phyloP scores from a whole-genome alignment of 2,329 filamentous ascomycete genomes.

The Clarireedia monteithiana region DNA sequence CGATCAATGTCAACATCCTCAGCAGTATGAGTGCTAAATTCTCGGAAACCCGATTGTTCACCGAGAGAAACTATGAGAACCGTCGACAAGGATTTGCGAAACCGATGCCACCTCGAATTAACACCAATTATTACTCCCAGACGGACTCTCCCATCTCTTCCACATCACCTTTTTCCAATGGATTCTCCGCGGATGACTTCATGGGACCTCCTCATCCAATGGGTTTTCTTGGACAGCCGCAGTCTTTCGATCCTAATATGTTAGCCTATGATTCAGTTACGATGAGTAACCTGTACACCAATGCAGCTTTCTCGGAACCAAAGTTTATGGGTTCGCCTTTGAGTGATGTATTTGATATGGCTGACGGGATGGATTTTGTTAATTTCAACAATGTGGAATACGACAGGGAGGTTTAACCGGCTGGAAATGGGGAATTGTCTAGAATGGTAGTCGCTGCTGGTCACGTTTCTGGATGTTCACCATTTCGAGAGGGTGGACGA shows the following conservation, averaged over 20 bases:
- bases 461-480: too few relatives aligned
- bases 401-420: not conserved
- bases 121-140: not conserved
- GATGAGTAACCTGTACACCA: not conserved
- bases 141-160: not conserved
- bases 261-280: not conserved
- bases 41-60: not conserved
- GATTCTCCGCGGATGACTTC: not conserved
- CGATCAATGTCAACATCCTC: not conserved
- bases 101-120: not conserved
- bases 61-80: not conserved
- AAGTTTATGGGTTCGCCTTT: not conserved
- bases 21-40: not conserved
- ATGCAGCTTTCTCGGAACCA: not conserved
- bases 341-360: not conserved
- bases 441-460: too few relatives aligned
- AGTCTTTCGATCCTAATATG: not conserved
- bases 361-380: not conserved
- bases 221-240: not conserved
- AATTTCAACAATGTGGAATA: not conserved
- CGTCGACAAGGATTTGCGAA: not conserved
- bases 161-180: not conserved
- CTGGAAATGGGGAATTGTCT: too few relatives aligned
- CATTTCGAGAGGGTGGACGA: too few relatives aligned
- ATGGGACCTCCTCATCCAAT: not conserved